Evolutionary conservation across 108 stramenopile genomes (phyloP).

Genomic region (Fragilariopsis cylindrus): DNA sequence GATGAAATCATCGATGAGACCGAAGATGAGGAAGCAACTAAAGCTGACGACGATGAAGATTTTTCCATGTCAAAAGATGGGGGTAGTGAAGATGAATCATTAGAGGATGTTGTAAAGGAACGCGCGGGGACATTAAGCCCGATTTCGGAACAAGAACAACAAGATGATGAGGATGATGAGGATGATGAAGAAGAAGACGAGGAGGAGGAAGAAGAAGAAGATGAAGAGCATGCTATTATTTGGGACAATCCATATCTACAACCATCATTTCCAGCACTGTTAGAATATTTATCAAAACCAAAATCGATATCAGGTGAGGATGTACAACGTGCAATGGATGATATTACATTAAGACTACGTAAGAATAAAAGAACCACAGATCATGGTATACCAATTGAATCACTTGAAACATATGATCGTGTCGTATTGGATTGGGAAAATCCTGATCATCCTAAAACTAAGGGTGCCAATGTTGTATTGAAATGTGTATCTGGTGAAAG

Average conservation of each 20-base stretch:
- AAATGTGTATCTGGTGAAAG: constrained; percentile 39
- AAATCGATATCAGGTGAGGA: constrained; percentile 32
- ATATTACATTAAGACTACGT: constrained; percentile 18
- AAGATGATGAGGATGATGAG: constrained; percentile 19
- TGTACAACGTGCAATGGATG: constrained; percentile 34
- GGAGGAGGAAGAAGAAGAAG: constrained; percentile 35
- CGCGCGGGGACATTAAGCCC: constrained; percentile 14
- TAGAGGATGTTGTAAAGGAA: constrained; percentile 35
- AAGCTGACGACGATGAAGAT: constrained; percentile 8
- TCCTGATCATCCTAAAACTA: constrained; percentile 10
- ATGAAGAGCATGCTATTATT: constrained; percentile 28
- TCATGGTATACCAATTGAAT: neutral
- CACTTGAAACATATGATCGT: constrained; percentile 24
- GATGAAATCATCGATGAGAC: neutral
- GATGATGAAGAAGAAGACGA: constrained; percentile 24
- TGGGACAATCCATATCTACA: constrained; percentile 48
- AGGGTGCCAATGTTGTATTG: constrained; percentile 19
- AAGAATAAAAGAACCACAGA: constrained; percentile 22
- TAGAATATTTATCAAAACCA: constrained; percentile 37
- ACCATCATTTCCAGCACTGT: constrained; percentile 24
- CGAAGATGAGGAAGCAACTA: neutral
- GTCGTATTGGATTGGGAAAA: constrained; percentile 34
- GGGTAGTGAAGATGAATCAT: constrained; percentile 28
- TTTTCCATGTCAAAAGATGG: constrained; percentile 18
- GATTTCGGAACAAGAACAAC: neutral